Conservation (phyloP, 108 stramenopile genomes). For the Mayamaea pseudoterrestris region DNA sequence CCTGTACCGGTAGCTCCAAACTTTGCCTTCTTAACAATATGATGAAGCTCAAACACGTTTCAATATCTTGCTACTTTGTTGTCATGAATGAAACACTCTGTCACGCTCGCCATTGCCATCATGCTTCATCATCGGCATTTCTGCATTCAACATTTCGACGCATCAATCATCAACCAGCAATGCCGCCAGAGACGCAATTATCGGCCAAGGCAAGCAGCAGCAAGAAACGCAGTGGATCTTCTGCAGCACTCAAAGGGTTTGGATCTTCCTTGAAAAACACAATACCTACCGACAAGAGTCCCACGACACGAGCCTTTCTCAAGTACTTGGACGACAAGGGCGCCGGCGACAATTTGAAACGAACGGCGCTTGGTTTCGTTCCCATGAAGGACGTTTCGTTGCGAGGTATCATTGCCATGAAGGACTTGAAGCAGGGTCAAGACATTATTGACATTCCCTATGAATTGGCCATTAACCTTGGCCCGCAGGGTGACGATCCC, state of each 20-base stretch:
- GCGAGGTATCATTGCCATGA: constrained; percentile 57
- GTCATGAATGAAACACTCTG: no score
- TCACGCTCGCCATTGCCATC: no score
- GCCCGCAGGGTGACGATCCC: constrained; percentile 51
- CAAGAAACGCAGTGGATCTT: constrained; percentile 4
- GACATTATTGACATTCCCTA: constrained; percentile 63
- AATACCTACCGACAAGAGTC: constrained; percentile 40
- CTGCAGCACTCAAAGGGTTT: constrained; percentile 31
- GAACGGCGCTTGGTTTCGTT: constrained; percentile 45
- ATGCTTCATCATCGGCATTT: no score
- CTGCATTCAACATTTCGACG: no score
- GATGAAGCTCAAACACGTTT: no score
- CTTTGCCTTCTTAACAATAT: no score
- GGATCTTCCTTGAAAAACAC: constrained; percentile 12
- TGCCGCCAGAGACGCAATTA: no score
- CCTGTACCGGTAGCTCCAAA: no score
- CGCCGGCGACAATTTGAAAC: constrained; percentile 45
- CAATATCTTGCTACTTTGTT: no score
- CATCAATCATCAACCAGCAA: no score
- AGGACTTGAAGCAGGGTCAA: constrained; percentile 54
- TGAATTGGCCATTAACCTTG: constrained; percentile 57
- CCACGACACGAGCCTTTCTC: constrained; percentile 43
- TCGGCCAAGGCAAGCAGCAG: constrained; percentile 1
- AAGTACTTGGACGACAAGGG: constrained; percentile 28
- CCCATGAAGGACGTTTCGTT: no score